A percentile compares a stretch with the other conserved stretches of the same genome.
Evolutionary conservation across 371 early-diverging fungal species (phyloP).

Genomic region (Rhizopus microsporus): DNA sequence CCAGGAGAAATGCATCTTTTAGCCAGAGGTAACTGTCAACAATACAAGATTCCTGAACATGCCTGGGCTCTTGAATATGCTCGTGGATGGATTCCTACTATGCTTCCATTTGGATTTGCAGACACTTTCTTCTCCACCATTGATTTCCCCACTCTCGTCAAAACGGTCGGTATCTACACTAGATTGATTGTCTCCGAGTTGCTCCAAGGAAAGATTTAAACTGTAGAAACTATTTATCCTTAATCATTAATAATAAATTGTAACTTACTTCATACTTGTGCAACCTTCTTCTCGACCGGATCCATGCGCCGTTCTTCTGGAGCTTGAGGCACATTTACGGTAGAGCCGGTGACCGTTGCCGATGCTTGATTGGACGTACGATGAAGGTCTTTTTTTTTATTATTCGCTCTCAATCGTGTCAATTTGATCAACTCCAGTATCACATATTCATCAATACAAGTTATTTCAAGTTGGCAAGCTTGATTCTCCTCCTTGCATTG

Average conservation of each 20-base stretch:
- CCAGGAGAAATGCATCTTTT: slow-evolving; percentile 57
- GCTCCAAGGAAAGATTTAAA: slow-evolving; percentile 47
- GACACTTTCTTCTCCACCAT: slow-evolving; percentile 55
- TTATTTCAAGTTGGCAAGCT: too few species aligned
- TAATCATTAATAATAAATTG: slow-evolving; percentile 3
- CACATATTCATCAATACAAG: too few species aligned
- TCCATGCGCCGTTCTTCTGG: too few species aligned
- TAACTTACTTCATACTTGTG: too few species aligned
- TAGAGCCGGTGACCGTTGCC: too few species aligned
- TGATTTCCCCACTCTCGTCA: slow-evolving; percentile 36
- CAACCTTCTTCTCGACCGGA: too few species aligned
- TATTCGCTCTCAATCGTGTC: too few species aligned
- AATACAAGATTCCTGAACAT: slow-evolving; percentile 58
- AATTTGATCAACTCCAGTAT: too few species aligned
- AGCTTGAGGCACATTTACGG: too few species aligned
- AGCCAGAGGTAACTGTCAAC: slow-evolving; percentile 47
- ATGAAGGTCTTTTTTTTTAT: too few species aligned
- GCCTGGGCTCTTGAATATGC: slow-evolving; percentile 62
- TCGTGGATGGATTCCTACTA: slow-evolving; percentile 55
- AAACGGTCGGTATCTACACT: slow-evolving; percentile 41
- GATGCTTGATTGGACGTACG: too few species aligned
- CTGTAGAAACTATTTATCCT: neutral
- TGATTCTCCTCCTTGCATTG: too few species aligned
- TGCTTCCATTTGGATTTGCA: slow-evolving; percentile 57
- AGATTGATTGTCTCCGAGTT: slow-evolving; percentile 34